Base-by-base conservation (phyloP, 1,284 basidiomycete species). In the Neonothopanus nambi region DNA sequence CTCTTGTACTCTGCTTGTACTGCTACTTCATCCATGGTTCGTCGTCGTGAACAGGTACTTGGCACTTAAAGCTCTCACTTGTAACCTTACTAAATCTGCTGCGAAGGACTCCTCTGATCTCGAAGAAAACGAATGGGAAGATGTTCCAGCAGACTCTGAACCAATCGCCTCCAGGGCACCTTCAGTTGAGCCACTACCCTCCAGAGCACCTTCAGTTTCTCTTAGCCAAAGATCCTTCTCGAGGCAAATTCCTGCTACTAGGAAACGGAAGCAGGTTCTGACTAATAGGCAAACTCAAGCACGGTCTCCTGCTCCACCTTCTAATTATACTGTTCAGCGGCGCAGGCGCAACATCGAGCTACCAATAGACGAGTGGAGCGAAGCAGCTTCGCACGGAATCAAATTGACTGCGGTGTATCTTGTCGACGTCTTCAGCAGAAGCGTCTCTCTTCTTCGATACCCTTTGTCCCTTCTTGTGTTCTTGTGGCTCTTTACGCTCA, bases 391-490 rank as follows among this genome's bases (percentile, higher is more conserved):
- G 2, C 52, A 66, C 23, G 67, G 66, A 3, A 54, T 63, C 13
- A 49, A 61, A 21, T 74, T 69, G 56, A 69, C 73, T 0, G 54
- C 66, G 17, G 59, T 60, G 3, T 87, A 84, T 63, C 24, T 68
- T 15, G 59, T 77, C 21, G 77, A 79, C 57, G 65, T 88, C 26
- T 36, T 81, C 52, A 64, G 63, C 35, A 70, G 66, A 18, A 74
- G 80, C 0, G 60, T 87, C 44, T 63, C 68, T 20, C 71, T 81
- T 18, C 70, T 87, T 52, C 78, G 79, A 36, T 70, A 63, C 48
- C 87, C 87, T 3, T 70, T 90, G 13, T 74, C 76, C 4, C 50
- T 84, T 51, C 57, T 84, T n/a, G 59, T 85, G 15, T 77, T 78
- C 55, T 37, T 84, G 8, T 83, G 71, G 66, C 57, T 84, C 52